These are phyloP conservation scores for Schizophyllum commune DNA, from an alignment of 1,284 basidiomycete genomes.

Conservation along the genomic window DNA sequence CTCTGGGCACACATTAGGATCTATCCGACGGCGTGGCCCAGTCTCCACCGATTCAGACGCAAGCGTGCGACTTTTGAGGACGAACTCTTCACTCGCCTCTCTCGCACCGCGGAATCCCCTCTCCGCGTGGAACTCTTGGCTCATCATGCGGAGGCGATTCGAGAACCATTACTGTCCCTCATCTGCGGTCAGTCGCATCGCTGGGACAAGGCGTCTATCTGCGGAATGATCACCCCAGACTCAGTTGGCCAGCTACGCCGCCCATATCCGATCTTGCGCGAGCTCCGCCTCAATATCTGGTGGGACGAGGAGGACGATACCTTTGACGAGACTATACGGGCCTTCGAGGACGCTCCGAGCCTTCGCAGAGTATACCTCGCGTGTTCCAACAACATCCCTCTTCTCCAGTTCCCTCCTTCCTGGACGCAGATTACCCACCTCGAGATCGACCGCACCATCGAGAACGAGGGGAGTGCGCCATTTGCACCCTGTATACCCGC, in stretches of 20 bases:
- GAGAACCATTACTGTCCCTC: neutral
- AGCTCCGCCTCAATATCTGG: neutral
- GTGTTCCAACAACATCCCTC: neutral
- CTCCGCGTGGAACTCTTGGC: neutral
- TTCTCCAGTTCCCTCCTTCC: neutral
- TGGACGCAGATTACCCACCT: neutral
- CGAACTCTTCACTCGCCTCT: neutral
- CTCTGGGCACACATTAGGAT: neutral
- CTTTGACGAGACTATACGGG: neutral
- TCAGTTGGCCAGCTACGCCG: neutral
- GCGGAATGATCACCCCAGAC: neutral
- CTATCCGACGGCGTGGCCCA: neutral
- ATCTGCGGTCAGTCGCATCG: neutral
- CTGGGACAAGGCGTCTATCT: neutral
- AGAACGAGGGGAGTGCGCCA: neutral
- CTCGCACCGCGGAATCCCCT: neutral
- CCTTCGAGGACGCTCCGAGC: neutral
- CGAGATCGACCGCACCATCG: neutral
- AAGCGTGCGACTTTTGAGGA: neutral
- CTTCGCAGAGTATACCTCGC: neutral
- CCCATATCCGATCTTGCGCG: neutral
- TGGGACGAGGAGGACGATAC: neutral
- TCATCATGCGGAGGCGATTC: neutral
- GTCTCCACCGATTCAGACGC: no score
- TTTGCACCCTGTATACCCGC: neutral